Evolutionary conservation across 495 filamentous ascomycete genomes (phyloP), one percentile per base, ranked within the genome.

Genomic region (Podospora pseudopauciseta): DNA sequence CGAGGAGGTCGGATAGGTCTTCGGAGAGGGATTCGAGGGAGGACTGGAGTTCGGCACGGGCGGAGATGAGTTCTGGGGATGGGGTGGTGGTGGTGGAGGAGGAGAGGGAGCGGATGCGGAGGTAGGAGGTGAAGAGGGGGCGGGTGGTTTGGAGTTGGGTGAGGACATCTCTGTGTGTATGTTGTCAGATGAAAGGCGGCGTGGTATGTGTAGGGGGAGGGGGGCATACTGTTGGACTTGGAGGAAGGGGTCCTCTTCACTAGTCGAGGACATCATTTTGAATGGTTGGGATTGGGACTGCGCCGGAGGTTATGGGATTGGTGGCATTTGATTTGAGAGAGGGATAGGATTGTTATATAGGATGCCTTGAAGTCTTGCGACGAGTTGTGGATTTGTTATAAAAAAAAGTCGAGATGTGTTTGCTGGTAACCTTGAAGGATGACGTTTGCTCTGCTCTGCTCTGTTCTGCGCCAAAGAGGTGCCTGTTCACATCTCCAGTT

Each of bases 101-200:
- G 67, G 90, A 84, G 18, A 96, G 87, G 19, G 93, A 92, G 73
- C 93, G 92, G 81, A 99, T 98, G 76, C 95, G 95, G 55, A 96
- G 88, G 85, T 96, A 98, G 55, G 93, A 97, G 70, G 90, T 89
- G 85, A 97, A 97, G 66, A 96, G 89, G 34, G 92, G 87, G 15
- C 94, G 89, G 68, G 91, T 90, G 59, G 85, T 86, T 73, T 89
- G 86, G 56, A 99, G 89, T 60, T 92, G 89, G 65, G 88, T 81
- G 61, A 95, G 88, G 72, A 97, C 92, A 77, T 99, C 96, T 76
- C 92, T 96, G 65, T 32, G 7, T 32, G 9, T 49, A 11, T 5
- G 5, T 3, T 32, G 32, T 49, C 16, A 7, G 54, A 26, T 20
- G 11, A 44, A 5, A 20, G 27, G 28, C 54, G 7, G 6, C 13